Conservation (phyloP, 257 asterid genomes). For the Cruciata laevipes region DNA sequence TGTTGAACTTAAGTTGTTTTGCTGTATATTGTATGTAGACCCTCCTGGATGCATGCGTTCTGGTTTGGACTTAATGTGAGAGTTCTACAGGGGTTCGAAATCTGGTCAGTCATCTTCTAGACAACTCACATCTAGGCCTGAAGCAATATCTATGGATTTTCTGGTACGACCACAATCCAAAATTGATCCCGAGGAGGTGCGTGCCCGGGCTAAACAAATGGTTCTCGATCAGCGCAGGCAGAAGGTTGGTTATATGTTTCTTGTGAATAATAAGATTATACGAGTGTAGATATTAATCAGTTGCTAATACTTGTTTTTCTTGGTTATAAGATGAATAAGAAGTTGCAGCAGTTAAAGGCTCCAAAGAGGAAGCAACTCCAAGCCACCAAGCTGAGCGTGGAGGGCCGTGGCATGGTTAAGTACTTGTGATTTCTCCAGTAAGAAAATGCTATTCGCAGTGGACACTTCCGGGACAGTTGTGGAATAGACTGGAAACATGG, state of each 20-base stretch:
- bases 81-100: constrained; percentile 50
- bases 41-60: not conserved
- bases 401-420: constrained; percentile 96
- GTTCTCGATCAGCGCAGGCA: constrained; percentile 66
- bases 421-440: constrained; percentile 37
- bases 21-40: not conserved
- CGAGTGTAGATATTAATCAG: not conserved
- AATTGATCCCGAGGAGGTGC: constrained; percentile 81
- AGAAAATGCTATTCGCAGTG: not conserved
- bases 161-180: constrained; percentile 88
- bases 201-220: constrained; percentile 66
- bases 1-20: not conserved
- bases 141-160: constrained; percentile 90
- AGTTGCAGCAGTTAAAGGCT: constrained; percentile 81
- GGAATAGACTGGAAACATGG: constrained; percentile 6
- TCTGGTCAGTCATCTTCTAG: constrained; percentile 67
- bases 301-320: not conserved
- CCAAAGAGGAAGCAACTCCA: constrained; percentile 80
- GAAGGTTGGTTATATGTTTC: constrained; percentile 47
- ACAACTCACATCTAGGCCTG: constrained; percentile 54
- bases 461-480: not conserved
- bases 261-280: not conserved
- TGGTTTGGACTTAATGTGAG: constrained; percentile 20
- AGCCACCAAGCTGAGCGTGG: constrained; percentile 89
- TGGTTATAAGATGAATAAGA: constrained; percentile 78